phyloP scores from a whole-genome alignment of 2,329 filamentous ascomycete genomes.

The Aspergillus aculeatus region DNA sequence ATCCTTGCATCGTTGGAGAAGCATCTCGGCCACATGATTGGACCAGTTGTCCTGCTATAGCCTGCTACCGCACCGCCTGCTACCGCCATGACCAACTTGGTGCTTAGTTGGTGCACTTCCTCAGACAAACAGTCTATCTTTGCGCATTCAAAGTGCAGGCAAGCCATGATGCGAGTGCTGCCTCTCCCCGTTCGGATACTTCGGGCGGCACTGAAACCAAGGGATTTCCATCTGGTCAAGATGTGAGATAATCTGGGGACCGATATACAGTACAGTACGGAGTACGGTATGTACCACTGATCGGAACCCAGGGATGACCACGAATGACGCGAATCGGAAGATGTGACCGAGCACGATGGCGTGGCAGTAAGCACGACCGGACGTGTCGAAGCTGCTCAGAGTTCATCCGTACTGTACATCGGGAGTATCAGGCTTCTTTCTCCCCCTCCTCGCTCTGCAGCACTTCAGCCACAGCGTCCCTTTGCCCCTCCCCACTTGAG shows the following conservation, averaged over 20 bases:
- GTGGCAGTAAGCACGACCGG: background rate
- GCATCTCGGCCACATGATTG: slow-evolving; percentile 4
- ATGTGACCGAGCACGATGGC: background rate
- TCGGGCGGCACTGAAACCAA: background rate
- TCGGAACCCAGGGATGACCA: background rate
- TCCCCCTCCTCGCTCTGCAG: background rate
- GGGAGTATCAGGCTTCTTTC: background rate
- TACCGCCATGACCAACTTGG: background rate
- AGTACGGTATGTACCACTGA: background rate
- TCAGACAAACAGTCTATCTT: background rate
- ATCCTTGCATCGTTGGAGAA: slow-evolving; percentile 15
- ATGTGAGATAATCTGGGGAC: background rate
- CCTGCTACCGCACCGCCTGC: background rate
- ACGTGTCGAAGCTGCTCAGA: background rate
- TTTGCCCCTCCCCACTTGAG: background rate
- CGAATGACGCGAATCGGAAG: background rate
- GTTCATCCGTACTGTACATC: background rate
- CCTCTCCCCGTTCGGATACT: background rate
- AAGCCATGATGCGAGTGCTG: background rate
- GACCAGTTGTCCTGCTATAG: slow-evolving; percentile 1
- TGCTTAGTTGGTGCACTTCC: background rate
- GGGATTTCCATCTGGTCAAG: background rate
- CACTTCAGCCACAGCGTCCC: background rate
- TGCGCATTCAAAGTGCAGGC: background rate
- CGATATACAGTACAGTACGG: background rate